phyloP scores from a whole-genome alignment of 2,329 filamentous ascomycete species.

The Nemania bipapillata region DNA sequence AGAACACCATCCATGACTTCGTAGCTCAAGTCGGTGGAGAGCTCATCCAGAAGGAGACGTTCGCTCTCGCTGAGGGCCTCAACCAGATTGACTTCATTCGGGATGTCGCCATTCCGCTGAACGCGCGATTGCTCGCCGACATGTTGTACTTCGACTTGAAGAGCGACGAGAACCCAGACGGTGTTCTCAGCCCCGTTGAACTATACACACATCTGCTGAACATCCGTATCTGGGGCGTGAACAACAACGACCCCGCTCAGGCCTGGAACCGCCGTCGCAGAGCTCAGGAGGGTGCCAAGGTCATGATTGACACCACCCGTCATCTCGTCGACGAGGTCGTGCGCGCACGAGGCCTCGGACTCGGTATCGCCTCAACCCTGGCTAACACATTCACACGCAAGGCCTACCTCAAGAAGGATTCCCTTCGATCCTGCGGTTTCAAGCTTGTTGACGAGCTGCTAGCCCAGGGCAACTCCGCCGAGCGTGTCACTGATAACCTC shows the following conservation, averaged over 20 bases:
- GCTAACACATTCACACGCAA: constrained; percentile 48
- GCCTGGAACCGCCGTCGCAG: constrained; percentile 59
- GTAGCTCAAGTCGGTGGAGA: constrained; percentile 50
- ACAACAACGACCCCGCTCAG: constrained; percentile 60
- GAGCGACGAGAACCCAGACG: constrained; percentile 63
- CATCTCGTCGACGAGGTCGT: constrained; percentile 55
- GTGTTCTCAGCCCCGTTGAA: constrained; percentile 55
- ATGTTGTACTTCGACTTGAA: constrained; percentile 69
- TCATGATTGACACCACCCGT: constrained; percentile 54
- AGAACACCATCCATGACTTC: constrained; percentile 49
- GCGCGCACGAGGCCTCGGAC: constrained; percentile 47
- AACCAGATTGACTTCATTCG: constrained; percentile 58
- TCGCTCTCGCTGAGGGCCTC: constrained; percentile 53
- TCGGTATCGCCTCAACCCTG: constrained; percentile 46
- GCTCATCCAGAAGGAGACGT: constrained; percentile 57
- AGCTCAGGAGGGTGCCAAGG: constrained; percentile 55
- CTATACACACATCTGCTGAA: constrained; percentile 58
- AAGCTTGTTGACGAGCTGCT: constrained; percentile 55
- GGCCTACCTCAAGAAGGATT: constrained; percentile 50
- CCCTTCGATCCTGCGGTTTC: constrained; percentile 55
- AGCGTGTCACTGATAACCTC: constrained; percentile 53
- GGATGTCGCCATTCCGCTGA: constrained; percentile 69
- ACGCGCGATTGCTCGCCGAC: constrained; percentile 65
- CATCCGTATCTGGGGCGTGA: constrained; percentile 59
- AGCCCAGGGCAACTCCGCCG: constrained; percentile 49